Conservation (phyloP, 2,329 filamentous ascomycete genomes). For the Ilyonectria mors-panacis region DNA sequence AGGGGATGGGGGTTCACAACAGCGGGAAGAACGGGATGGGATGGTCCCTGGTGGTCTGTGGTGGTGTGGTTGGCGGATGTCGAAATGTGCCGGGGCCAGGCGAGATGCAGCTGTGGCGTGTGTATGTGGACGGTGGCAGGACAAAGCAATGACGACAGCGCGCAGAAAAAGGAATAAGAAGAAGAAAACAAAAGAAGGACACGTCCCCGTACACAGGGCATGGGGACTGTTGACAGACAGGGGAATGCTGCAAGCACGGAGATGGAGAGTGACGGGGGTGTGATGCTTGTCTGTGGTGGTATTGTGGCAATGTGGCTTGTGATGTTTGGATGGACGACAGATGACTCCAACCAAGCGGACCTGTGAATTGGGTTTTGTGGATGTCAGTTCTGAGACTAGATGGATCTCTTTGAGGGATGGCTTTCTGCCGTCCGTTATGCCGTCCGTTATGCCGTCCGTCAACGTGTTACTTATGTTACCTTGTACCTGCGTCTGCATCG, state of each 20-base stretch:
- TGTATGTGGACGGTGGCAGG: background rate
- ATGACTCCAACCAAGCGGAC: background rate
- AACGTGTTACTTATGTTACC: background rate
- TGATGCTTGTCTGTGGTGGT: conserved; percentile 1
- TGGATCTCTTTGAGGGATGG: background rate
- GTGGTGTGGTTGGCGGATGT: background rate
- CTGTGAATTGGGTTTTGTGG: background rate
- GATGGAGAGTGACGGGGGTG: conserved; percentile 19
- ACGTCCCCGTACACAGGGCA: conserved; percentile 17
- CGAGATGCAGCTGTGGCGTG: background rate
- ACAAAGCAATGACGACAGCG: conserved; percentile 1
- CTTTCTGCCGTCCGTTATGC: background rate
- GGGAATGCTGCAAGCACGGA: conserved; percentile 36
- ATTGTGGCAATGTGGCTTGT: conserved; percentile 6
- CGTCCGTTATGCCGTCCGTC: background rate
- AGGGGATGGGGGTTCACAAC: background rate
- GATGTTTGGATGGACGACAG: background rate
- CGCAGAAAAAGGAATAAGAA: background rate
- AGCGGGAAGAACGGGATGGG: conserved; percentile 6
- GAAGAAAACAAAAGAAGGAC: conserved; percentile 6
- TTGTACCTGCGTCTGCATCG: background rate
- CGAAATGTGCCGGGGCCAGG: background rate
- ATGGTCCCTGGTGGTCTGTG: conserved; percentile 10
- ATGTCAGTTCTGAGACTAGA: background rate
- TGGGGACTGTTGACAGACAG: conserved; percentile 39